phyloP scores from a whole-genome alignment of 371 early-diverging fungal genomes.

The Mortierella sp. region DNA sequence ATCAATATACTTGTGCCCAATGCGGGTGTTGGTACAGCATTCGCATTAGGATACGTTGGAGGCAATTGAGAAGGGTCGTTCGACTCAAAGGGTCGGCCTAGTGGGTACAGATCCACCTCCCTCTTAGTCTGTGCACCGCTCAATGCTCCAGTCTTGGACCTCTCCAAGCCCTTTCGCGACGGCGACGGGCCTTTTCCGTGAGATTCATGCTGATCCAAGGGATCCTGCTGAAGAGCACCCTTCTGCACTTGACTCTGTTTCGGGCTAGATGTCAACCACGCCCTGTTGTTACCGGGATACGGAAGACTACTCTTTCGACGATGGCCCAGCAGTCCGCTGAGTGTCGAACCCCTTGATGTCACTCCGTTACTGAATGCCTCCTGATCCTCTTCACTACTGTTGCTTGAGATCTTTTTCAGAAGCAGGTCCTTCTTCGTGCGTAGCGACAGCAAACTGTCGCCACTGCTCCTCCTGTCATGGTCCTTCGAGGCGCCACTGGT shows the following conservation, averaged over 20 bases:
- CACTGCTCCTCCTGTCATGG: slow-evolving; percentile 31
- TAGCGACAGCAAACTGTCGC: slow-evolving; percentile 22
- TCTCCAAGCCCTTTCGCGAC: slow-evolving; percentile 5
- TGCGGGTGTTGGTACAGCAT: not conserved
- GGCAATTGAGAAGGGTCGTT: not conserved
- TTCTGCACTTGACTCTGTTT: not conserved
- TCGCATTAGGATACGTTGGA: not conserved
- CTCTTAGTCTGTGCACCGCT: not conserved
- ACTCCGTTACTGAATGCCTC: not conserved
- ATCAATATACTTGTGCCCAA: not conserved
- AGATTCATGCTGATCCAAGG: not conserved
- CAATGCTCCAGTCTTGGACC: slow-evolving; percentile 8
- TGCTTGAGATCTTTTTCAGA: slow-evolving; percentile 32
- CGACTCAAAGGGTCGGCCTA: slow-evolving; percentile 24
- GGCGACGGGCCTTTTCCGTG: not conserved
- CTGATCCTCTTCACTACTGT: not conserved
- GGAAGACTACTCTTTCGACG: slow-evolving; percentile 21
- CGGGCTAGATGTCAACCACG: not conserved
- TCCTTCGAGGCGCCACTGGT: slow-evolving; percentile 3
- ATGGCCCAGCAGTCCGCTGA: slow-evolving; percentile 11
- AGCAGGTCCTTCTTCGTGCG: slow-evolving; percentile 33
- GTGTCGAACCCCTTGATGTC: not conserved
- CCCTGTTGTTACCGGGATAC: not conserved
- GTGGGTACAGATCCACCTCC: slow-evolving; percentile 17
- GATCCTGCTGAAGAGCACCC: not conserved